Evolutionary conservation across 371 early-diverging fungal genomes (phyloP), one percentile per base, ranked within the genome.

Genomic region (Enteropsectra breve): DNA sequence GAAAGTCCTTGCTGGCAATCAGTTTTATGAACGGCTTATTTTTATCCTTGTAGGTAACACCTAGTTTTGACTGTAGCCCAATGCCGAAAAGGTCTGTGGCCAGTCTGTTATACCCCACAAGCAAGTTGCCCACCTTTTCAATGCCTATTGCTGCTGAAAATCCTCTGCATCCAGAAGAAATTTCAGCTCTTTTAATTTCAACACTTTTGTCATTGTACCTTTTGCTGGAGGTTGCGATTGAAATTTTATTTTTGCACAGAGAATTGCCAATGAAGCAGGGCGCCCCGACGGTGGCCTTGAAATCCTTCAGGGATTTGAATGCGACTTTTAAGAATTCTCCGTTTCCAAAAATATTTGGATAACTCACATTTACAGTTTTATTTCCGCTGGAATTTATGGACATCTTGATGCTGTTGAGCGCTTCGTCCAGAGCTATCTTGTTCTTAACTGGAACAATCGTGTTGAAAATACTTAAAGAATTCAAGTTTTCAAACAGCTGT

Each of bases 241-340:
- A 43, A 15, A 43, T 15, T 21, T 43, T 43, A 21, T 43, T 15
- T 21, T 43, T 15, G 43, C 43, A 43, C 15, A 56, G 33, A 5
- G 11, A 36, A n/a, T 49, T 56, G 34, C 26, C 26, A 8, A 56
- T 23, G 36, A 56, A 56, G 6, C 15, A 24, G 11, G 52, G 36
- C 18, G 15, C 21, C 26, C 57, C 57, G 36, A 49, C 26, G 6
- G 15, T 21, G 26, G 36, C 57, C n/a, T 6, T 49, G 36, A n/a
- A 28, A 49, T 6, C 21, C 34, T 49, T n/a, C 45, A n/a, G 6
- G 57, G 11, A 18, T 33, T 43, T 6, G 34, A 18, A 56, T 11
- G 11, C 24, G 11, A 52, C 45, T 11, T 56, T 56, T 8, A 56
- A n/a, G 57, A 56, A 56, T 55, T 63, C 63, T 2, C 63, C 58